Conservation (phyloP, 2,329 filamentous ascomycete genomes). For the Penicillium olsonii region DNA sequence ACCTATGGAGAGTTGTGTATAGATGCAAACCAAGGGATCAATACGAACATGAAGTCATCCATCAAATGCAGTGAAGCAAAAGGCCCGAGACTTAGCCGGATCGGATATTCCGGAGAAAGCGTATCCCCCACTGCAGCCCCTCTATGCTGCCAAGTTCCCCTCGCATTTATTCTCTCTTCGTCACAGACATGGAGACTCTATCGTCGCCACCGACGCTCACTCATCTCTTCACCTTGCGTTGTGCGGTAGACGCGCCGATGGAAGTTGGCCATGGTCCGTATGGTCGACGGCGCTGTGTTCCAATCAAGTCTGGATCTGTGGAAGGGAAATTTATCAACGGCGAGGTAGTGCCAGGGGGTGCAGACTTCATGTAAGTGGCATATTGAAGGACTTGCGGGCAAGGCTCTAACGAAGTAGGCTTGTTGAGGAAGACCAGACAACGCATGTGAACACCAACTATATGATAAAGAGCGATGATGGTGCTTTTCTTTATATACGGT, state of each 20-base stretch:
- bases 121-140: background rate
- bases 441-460: slow-evolving; percentile 30
- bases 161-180: too few species aligned
- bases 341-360: slow-evolving; percentile 27
- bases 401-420: slow-evolving; percentile 17
- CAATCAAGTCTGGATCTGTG: slow-evolving; percentile 24
- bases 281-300: slow-evolving; percentile 28
- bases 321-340: slow-evolving; percentile 24
- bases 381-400: background rate
- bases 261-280: slow-evolving; percentile 29
- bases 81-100: background rate
- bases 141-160: background rate
- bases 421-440: slow-evolving; percentile 29
- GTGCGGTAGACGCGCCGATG: slow-evolving; percentile 26
- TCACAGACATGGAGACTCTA: slow-evolving; percentile 20
- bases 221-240: slow-evolving; percentile 27
- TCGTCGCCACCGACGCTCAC: slow-evolving; percentile 22
- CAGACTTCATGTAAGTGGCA: slow-evolving; percentile 27
- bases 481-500: slow-evolving; percentile 29
- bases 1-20: too few species aligned
- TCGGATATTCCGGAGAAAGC: background rate
- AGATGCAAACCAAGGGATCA: too few species aligned
- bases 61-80: too few species aligned
- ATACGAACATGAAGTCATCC: too few species aligned
- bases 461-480: slow-evolving; percentile 31